Conservation (phyloP, 2,329 filamentous ascomycete genomes). For the Bipolaris sorokiniana region DNA sequence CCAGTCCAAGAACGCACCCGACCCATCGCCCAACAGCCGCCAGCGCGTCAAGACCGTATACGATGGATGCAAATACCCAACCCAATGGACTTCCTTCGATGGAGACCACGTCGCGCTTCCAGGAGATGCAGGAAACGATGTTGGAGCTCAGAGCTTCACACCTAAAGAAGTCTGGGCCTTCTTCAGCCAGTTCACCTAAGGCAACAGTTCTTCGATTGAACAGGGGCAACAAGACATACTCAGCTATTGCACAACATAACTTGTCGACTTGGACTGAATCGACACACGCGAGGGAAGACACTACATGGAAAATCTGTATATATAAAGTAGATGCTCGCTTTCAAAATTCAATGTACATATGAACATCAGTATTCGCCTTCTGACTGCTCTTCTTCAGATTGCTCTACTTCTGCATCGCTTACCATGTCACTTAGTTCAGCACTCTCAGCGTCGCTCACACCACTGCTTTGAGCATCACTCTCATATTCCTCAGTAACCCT, state of each 20-base stretch:
- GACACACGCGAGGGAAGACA: not conserved
- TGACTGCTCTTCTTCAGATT: slow-evolving; percentile 9
- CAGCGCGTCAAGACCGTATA: slow-evolving; percentile 27
- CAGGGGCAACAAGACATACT: not conserved
- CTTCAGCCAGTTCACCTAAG: slow-evolving; percentile 34
- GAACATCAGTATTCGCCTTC: not conserved
- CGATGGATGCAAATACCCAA: slow-evolving; percentile 44
- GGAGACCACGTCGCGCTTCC: slow-evolving; percentile 30
- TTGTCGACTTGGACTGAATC: not conserved
- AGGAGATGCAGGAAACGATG: slow-evolving; percentile 19
- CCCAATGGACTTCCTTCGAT: slow-evolving; percentile 39
- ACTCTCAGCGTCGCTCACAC: slow-evolving; percentile 18
- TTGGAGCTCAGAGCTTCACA: slow-evolving; percentile 23
- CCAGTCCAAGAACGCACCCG: slow-evolving; percentile 19
- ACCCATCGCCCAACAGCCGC: slow-evolving; percentile 23
- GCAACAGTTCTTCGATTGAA: not conserved
- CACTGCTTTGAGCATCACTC: slow-evolving; percentile 34
- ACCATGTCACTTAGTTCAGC: slow-evolving; percentile 32
- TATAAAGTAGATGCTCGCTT: slow-evolving; percentile 1
- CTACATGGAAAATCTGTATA: slow-evolving; percentile 3
- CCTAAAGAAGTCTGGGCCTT: slow-evolving; percentile 43
- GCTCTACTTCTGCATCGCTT: slow-evolving; percentile 36
- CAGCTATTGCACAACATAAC: not conserved
- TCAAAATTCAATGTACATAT: not conserved
- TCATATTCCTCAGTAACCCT: slow-evolving; percentile 28